phyloP scores from a whole-genome alignment of 768 basidiomycete species.

The Porpolomopsis calyptriformis region DNA sequence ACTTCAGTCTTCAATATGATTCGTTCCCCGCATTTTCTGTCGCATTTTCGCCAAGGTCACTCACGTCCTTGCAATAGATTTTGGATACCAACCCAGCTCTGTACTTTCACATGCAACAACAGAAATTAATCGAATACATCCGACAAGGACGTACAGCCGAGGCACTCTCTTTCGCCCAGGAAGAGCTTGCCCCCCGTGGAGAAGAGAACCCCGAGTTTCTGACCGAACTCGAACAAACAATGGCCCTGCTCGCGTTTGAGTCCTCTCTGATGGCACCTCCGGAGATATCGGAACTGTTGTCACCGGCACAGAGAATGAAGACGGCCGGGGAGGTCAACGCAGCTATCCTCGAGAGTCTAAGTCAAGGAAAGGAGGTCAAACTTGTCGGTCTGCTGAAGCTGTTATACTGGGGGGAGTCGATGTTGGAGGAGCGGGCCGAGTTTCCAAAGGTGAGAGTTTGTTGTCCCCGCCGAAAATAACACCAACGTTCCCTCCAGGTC shows the following conservation, averaged over 20 bases:
- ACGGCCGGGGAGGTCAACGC: constrained; percentile 96
- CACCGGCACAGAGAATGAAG: constrained; percentile 80
- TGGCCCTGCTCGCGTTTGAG: constrained; percentile 85
- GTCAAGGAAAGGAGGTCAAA: constrained; percentile 90
- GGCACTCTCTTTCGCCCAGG: constrained; percentile 85
- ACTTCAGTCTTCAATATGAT: constrained; percentile 98
- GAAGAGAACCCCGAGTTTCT: constrained; percentile 93
- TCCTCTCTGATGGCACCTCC: constrained; percentile 47
- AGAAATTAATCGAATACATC: constrained; percentile 91
- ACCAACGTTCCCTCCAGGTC: constrained; percentile 6
- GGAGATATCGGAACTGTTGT: constrained; percentile 68
- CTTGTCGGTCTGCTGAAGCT: constrained; percentile 72
- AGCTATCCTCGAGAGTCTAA: constrained; percentile 84
- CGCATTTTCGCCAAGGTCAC: constrained; percentile 6
- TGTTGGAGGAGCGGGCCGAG: constrained; percentile 67
- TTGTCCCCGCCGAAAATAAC: too few species aligned
- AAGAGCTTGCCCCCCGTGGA: constrained; percentile 87
- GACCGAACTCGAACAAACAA: constrained; percentile 83
- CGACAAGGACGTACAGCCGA: constrained; percentile 68
- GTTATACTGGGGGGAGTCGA: constrained; percentile 78
- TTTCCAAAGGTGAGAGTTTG: constrained; percentile 56
- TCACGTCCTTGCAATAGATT: constrained; percentile 46
- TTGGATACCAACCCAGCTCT: constrained; percentile 89
- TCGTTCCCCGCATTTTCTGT: constrained; percentile 17
- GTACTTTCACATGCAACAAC: constrained; percentile 93